Evolutionary conservation across 176 grass and related monocot genomes (phyloP).

Genomic region (Oryza glaberrima): DNA sequence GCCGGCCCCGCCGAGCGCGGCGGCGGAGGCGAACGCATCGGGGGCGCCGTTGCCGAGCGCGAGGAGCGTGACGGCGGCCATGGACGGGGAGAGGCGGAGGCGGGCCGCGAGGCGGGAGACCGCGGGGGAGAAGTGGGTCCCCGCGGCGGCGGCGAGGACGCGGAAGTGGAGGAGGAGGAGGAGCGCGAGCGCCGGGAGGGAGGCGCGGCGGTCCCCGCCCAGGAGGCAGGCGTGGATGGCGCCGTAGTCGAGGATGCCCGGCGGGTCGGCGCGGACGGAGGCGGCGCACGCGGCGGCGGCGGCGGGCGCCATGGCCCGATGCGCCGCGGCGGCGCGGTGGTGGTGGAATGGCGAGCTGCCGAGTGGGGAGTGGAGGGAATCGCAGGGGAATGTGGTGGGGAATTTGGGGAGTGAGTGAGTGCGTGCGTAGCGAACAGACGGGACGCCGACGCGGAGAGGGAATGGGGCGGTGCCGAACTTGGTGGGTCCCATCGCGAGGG

Average conservation of each 20-base stretch:
- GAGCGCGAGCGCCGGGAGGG: slow-evolving; percentile 59
- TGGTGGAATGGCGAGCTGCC: neutral
- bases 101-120: slow-evolving; percentile 62
- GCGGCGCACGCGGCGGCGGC: slow-evolving; percentile 26
- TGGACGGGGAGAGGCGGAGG: slow-evolving; percentile 77
- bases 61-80: slow-evolving; percentile 94
- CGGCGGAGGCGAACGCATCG: slow-evolving; percentile 77
- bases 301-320: slow-evolving; percentile 25
- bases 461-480: neutral
- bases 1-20: slow-evolving; percentile 43
- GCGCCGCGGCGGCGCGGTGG: neutral
- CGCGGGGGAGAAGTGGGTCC: slow-evolving; percentile 63
- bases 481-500: neutral
- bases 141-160: slow-evolving; percentile 63
- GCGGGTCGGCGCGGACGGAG: slow-evolving; percentile 36
- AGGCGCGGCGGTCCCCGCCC: slow-evolving; percentile 36
- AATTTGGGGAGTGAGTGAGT: neutral
- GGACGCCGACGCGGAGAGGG: slow-evolving; percentile 37
- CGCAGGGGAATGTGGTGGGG: neutral
- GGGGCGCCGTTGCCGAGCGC: slow-evolving; percentile 90
- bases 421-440: slow-evolving; percentile 27
- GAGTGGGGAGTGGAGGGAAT: neutral
- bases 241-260: slow-evolving; percentile 67
- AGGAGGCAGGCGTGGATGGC: slow-evolving; percentile 72
- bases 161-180: slow-evolving; percentile 74